These are phyloP conservation scores for Vitis riparia DNA, from an alignment of 164 flowering plant species.

Conservation along the genomic window DNA sequence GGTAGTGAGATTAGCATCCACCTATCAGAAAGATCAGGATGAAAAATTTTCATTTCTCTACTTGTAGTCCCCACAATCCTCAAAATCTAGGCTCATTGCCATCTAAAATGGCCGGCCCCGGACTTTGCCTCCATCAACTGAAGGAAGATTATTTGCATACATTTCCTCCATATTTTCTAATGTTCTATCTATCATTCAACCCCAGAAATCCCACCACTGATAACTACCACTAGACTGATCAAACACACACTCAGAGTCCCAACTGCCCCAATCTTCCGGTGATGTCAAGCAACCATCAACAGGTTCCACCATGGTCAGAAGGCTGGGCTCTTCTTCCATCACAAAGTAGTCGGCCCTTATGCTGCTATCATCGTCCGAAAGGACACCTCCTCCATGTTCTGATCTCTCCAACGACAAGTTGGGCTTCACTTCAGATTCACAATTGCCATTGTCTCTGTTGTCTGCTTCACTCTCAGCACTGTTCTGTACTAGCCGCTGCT, in stretches of 20 bases:
- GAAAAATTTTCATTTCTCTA: too few species aligned
- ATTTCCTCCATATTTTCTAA: not conserved
- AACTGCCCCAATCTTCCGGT: slow-evolving; percentile 37
- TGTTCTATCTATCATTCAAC: slow-evolving; percentile 17
- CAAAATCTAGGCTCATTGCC: not conserved
- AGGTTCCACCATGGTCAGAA: slow-evolving; percentile 32
- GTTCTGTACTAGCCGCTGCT: slow-evolving; percentile 7
- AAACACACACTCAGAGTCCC: slow-evolving; percentile 32
- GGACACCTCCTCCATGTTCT: slow-evolving; percentile 13
- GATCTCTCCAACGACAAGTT: slow-evolving; percentile 18
- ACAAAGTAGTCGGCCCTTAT: slow-evolving; percentile 27
- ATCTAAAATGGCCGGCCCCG: not conserved
- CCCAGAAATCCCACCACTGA: slow-evolving; percentile 64
- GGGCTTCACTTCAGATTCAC: slow-evolving; percentile 16
- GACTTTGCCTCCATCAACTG: not conserved
- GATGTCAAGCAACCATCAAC: slow-evolving; percentile 40
- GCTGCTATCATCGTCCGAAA: slow-evolving; percentile 28
- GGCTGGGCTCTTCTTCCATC: slow-evolving; percentile 28
- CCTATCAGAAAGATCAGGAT: too few species aligned
- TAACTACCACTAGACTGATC: slow-evolving; percentile 22
- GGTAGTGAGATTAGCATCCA: too few species aligned
- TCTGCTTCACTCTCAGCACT: slow-evolving; percentile 17
- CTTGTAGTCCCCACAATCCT: not conserved
- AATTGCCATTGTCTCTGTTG: not conserved
- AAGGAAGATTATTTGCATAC: slow-evolving; percentile 9